These are phyloP conservation scores for Penicillium sp. DNA, from an alignment of 2,329 filamentous ascomycete species.

Conservation along the genomic window DNA sequence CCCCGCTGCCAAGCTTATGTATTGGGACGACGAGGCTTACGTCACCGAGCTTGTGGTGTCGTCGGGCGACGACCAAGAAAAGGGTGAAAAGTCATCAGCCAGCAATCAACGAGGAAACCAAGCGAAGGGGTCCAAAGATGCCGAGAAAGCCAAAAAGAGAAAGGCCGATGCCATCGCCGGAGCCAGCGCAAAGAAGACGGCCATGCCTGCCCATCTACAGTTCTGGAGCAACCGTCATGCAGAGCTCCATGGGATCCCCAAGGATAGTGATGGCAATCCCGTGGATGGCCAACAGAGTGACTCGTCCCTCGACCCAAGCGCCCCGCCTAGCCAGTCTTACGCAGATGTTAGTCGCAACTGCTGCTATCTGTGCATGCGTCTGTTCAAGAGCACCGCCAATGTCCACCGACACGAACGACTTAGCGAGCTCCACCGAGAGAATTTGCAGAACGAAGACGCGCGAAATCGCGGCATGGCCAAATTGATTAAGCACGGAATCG, in stretches of 20 bases:
- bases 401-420: constrained; percentile 57
- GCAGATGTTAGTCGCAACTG: constrained; percentile 54
- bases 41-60: constrained; percentile 60
- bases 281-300: constrained; percentile 18
- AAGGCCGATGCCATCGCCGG: constrained; percentile 42
- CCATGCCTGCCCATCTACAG: constrained; percentile 61
- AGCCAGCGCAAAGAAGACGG: constrained; percentile 41
- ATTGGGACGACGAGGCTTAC: constrained; percentile 71
- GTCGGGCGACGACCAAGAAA: constrained; percentile 44
- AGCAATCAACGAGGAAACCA: constrained; percentile 22
- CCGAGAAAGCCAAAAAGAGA: constrained; percentile 44
- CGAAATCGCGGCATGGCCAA: constrained; percentile 40
- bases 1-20: constrained; percentile 61
- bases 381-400: constrained; percentile 52
- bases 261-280: constrained; percentile 26
- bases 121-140: constrained; percentile 35
- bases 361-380: constrained; percentile 59
- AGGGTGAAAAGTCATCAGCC: constrained; percentile 18
- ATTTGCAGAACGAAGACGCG: constrained; percentile 49
- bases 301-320: constrained; percentile 19
- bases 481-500: constrained; percentile 40
- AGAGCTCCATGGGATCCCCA: constrained; percentile 55
- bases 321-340: constrained; percentile 52
- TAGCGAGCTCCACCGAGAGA: constrained; percentile 54
- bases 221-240: constrained; percentile 68